Evolutionary conservation across 176 grass and related monocot genomes (phyloP), one percentile per base, ranked within the genome.

Genomic region (Triticum urartu): DNA sequence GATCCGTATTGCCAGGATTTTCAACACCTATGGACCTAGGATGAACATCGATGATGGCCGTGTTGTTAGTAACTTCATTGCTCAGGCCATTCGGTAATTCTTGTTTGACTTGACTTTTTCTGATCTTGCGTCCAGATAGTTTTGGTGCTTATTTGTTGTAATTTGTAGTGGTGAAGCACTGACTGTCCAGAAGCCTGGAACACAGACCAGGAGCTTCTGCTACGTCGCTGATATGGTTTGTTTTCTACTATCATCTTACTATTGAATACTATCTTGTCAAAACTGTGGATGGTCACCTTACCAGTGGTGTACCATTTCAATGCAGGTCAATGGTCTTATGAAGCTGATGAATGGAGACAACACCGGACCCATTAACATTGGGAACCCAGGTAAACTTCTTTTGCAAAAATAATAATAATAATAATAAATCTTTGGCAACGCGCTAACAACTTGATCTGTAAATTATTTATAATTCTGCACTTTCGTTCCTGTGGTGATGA

Each of bases 21-120:
- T 99, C 90, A 99, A 99, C 87, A 99, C 97, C 82, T 99, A 99
- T 84, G 97, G 97, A 70, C 94, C 97, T 34, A 95, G 97, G 83
- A 99, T 99, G 97, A 99, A 99, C 87, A 99, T 99, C 68, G 97
- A 99, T 84, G 97, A 99, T 79, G 97, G 97, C 0, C 97, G 97
- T 87, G 97, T 99, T 59, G 97, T 99, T 70, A 99, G 97, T 85
- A 99, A 99, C 91, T 99, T 99, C 94, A 99, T 99, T 60, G 97
- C 97, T 94, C 97, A 97, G 89, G 97, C 97, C 68, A 73, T 99
- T 25, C 94, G 97, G 97, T 99, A 96, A 90, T 90, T 35, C 70
- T 52, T 81, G 26, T 58, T 87, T 17, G n/a, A 34, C 35, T 82
- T 85, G 7, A 63, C 48, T 32, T 75, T 56, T 30, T 64, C 10